Conservation (phyloP, 2,329 filamentous ascomycete genomes). For the Pseudocercospora ulei region DNA sequence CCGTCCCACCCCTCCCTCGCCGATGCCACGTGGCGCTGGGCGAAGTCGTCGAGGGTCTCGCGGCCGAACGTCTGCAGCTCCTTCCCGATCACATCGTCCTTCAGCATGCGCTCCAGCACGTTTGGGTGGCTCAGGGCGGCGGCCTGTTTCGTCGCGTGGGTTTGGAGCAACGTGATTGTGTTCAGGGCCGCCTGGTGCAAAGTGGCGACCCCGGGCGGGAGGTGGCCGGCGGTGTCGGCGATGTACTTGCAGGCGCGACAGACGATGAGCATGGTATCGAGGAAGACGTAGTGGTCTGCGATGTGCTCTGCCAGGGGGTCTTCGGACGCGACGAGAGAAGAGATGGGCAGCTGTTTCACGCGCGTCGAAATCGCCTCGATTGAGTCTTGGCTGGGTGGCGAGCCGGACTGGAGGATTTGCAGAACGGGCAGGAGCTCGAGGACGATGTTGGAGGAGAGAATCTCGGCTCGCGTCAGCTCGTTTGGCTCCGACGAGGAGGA, state of each 20-base stretch:
- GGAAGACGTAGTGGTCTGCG: conserved; percentile 23
- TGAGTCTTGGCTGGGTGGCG: conserved; percentile 10
- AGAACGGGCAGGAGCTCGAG: conserved; percentile 17
- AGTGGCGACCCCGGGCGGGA: conserved; percentile 10
- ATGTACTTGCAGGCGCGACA: conserved; percentile 19
- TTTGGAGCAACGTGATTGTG: conserved; percentile 22
- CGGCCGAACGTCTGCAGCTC: conserved; percentile 17
- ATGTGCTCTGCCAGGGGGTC: conserved; percentile 19
- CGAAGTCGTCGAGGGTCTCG: conserved; percentile 20
- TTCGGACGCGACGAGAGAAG: conserved; percentile 10
- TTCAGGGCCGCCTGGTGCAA: conserved; percentile 22
- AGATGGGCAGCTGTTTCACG: conserved; percentile 16
- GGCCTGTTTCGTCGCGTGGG: conserved; percentile 22
- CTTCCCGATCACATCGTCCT: conserved; percentile 12
- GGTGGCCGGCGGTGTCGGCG: conserved; percentile 12
- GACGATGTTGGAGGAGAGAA: conserved; percentile 21
- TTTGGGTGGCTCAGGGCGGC: conserved; percentile 12
- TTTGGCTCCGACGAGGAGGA: neutral
- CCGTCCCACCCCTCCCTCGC: conserved; percentile 31
- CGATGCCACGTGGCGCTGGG: conserved; percentile 19
- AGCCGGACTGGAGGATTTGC: conserved; percentile 8
- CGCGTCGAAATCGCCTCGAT: conserved; percentile 16
- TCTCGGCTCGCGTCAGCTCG: conserved; percentile 18
- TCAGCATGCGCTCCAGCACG: conserved; percentile 14
- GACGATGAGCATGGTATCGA: conserved; percentile 26